phyloP scores from a whole-genome alignment of 495 filamentous ascomycete species.

The Penicillium paradoxum region DNA sequence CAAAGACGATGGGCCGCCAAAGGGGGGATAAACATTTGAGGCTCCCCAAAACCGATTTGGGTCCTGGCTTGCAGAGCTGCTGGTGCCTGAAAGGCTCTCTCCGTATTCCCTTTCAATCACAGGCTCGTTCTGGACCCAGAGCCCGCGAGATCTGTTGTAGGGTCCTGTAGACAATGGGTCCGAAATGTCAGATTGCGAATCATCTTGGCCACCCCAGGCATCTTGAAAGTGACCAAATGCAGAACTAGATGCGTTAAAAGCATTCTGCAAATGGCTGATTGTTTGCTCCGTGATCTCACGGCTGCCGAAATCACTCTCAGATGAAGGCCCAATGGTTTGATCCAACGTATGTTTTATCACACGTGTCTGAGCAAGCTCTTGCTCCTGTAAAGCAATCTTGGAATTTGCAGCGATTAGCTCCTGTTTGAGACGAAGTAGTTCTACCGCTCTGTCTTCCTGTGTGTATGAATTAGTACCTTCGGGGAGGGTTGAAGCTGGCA shows the following conservation, averaged over 20 bases:
- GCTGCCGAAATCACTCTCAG: conserved; percentile 49
- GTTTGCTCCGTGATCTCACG: conserved; percentile 51
- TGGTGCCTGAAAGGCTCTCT: conserved; percentile 22
- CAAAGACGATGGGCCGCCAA: conserved; percentile 18
- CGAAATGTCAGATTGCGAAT: conserved; percentile 58
- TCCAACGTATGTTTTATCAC: conserved; percentile 71
- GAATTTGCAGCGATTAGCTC: conserved; percentile 76
- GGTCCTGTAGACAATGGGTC: conserved; percentile 57
- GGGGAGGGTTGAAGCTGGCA: conserved; percentile 35
- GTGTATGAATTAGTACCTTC: conserved; percentile 12
- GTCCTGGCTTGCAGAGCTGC: conserved; percentile 24
- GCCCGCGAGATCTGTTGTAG: conserved; percentile 56
- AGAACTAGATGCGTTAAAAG: conserved; percentile 50
- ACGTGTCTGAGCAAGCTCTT: conserved; percentile 76
- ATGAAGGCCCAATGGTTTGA: conserved; percentile 61
- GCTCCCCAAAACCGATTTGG: conserved; percentile 31
- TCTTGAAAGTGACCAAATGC: conserved; percentile 50
- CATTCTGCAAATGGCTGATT: conserved; percentile 47
- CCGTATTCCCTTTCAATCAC: conserved; percentile 28
- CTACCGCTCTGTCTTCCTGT: conserved; percentile 34
- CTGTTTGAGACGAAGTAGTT: conserved; percentile 56
- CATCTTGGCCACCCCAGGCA: conserved; percentile 62
- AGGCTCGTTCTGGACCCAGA: conserved; percentile 50
- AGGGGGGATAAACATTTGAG: conserved; percentile 15
- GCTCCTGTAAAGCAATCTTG: conserved; percentile 75